Base-by-base conservation (phyloP, 345 rosid genomes). In the Eucalyptus polyanthemos region DNA sequence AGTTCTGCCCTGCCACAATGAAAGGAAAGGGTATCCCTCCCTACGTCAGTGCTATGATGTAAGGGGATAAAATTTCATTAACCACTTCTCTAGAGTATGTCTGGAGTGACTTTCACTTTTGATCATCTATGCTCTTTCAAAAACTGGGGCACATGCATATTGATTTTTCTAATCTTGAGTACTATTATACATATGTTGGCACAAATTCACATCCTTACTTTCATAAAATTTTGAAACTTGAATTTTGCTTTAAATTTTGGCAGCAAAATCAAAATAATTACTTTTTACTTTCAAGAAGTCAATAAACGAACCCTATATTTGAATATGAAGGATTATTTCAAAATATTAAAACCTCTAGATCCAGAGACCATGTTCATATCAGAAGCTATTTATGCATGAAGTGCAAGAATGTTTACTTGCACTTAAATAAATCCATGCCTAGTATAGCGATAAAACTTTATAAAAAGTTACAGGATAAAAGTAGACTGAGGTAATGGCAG, bases 1-100 rank as follows among this genome's bases (percentile, higher is more conserved):
- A 98, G 93, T 96, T 97, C 99, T 98, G 98, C 94, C 97, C 97
- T 95, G 98, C 95, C 98, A 87, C 92, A 89, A 87, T 58, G 44
- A 72, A 37, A 67, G 42, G 72, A 76, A 50, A 62, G 6, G 53
- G 47, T 37, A 76, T 37, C 83, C 14, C 47, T 11, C 2, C 2
- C 27, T 37, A 21, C 47, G 2, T 76, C 27, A 37, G 47, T 19
- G 47, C 14, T 76, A 37, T 34, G 24, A 16, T 17, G 24, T 17
- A 34, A 34, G 44, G 40, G 14, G 8, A 69, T 34, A 34, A 34
- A 56, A 69, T 34, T 69, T 69, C 42, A 34, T 21, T 37, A 37
- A 37, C 11, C 83, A 76, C 47, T 76, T 76, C 45, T 37, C 27
- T 40, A 21, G 83, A 76, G 47, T 37, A 40, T 34, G 47, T 37